Evolutionary conservation across 495 filamentous ascomycete genomes (phyloP).

Genomic region (Usnea hakonensis): DNA sequence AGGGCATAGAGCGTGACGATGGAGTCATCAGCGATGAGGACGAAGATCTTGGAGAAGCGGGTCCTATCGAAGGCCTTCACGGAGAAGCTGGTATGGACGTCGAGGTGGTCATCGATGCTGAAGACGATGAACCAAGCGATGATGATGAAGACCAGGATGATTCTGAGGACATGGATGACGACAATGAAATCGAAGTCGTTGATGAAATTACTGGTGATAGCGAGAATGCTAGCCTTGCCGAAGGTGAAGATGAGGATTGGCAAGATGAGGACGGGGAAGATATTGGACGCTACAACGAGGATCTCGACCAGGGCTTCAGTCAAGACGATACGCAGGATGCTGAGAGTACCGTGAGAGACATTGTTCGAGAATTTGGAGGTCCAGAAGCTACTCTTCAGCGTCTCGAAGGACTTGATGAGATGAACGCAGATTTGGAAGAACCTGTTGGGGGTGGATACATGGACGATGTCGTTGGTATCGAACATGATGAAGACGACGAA

Average conservation of each 20-base stretch:
- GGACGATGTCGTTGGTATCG: constrained; percentile 62
- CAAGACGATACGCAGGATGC: constrained; percentile 14
- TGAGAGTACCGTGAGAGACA: constrained; percentile 20
- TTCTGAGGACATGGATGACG: constrained; percentile 45
- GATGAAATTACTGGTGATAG: constrained; percentile 57
- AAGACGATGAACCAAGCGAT: constrained; percentile 54
- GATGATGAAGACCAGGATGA: constrained; percentile 53
- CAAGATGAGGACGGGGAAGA: constrained; percentile 54
- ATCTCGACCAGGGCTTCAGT: constrained; percentile 41
- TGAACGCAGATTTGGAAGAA: constrained; percentile 18
- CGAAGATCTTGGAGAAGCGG: constrained; percentile 69
- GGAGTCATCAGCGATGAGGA: constrained; percentile 87
- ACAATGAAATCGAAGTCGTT: constrained; percentile 48
- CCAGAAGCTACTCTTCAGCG: constrained; percentile 20
- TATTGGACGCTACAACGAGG: constrained; percentile 30
- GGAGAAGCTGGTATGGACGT: constrained; percentile 71
- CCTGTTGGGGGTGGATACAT: constrained; percentile 21
- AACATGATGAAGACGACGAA: constrained; percentile 45
- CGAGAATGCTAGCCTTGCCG: constrained; percentile 54
- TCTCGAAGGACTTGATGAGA: constrained; percentile 19
- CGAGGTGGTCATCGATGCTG: constrained; percentile 76
- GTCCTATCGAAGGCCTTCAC: constrained; percentile 74
- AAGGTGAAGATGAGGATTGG: constrained; percentile 53
- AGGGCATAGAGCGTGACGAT: constrained; percentile 74
- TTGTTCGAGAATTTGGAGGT: constrained; percentile 22